These are phyloP conservation scores for Maudiozyma humilis DNA, from an alignment of 1,139 yeast species.

Conservation along the genomic window DNA sequence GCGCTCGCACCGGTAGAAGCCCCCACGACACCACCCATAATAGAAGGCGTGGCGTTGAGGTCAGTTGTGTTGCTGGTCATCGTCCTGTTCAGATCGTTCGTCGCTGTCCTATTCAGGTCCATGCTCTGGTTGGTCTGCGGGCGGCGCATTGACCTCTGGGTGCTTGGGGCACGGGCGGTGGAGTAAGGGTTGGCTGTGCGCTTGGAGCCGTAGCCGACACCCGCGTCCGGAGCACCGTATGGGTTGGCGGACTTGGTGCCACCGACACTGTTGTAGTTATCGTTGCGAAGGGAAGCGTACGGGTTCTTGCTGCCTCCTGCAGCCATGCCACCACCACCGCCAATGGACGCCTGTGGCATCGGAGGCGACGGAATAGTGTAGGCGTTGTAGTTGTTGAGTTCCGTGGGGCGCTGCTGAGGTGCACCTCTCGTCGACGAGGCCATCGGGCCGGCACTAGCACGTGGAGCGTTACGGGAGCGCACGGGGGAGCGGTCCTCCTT, in stretches of 20 bases:
- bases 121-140: not conserved
- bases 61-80: constrained; percentile 2
- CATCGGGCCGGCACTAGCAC: not conserved
- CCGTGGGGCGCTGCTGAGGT: not conserved
- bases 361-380: not conserved
- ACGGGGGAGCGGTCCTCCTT: constrained; percentile 3
- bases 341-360: not conserved
- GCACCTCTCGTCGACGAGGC: constrained; percentile 1
- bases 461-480: constrained; percentile 1
- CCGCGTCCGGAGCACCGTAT: not conserved
- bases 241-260: not conserved
- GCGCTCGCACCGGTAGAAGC: not conserved
- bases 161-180: not conserved
- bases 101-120: too few species aligned
- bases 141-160: not conserved
- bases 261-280: constrained; percentile 1
- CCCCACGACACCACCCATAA: not conserved
- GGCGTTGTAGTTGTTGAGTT: constrained; percentile 1
- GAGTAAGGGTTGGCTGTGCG: constrained; percentile 2
- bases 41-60: constrained; percentile 2
- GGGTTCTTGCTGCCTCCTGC: constrained; percentile 4
- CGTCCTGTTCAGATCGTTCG: not conserved
- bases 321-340: not conserved
- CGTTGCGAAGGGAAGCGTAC: constrained; percentile 6
- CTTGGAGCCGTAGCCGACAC: not conserved